A percentile compares a stretch with the other conserved stretches of the same genome.
phyloP scores from a whole-genome alignment of 345 rosid species.

The Draba incana region DNA sequence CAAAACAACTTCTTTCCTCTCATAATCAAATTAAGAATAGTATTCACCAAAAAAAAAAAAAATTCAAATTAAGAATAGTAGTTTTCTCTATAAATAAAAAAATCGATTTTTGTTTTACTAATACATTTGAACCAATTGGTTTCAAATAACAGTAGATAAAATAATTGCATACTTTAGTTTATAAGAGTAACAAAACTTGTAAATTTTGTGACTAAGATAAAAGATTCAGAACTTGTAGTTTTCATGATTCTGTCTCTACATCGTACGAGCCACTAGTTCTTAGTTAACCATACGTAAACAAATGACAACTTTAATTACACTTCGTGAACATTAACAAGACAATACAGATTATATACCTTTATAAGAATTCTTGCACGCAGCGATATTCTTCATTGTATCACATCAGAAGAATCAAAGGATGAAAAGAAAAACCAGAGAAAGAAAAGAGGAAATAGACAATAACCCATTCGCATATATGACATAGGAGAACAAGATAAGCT shows the following conservation, averaged over 20 bases:
- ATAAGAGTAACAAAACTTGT: no score
- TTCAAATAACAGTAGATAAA: no score
- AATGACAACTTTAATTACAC: conserved; percentile 19
- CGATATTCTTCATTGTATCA: conserved; percentile 12
- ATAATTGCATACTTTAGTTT: no score
- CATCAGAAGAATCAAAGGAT: conserved; percentile 18
- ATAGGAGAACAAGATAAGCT: conserved; percentile 1
- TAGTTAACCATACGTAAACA: background rate
- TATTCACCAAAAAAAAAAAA: no score
- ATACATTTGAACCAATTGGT: no score
- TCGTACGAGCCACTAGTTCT: background rate
- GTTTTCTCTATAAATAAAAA: no score
- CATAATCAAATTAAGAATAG: no score
- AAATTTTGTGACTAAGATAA: background rate
- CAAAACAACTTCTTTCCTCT: no score
- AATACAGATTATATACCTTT: conserved; percentile 33
- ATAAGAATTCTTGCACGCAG: conserved; percentile 20
- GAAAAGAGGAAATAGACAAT: conserved; percentile 5
- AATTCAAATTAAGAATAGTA: no score
- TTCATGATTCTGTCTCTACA: background rate
- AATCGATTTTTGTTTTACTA: no score
- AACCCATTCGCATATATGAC: conserved; percentile 9
- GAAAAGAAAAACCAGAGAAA: conserved; percentile 11
- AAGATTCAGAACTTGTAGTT: background rate
- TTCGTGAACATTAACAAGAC: background rate